Conservation (phyloP, 1,139 yeast genomes). For the Hyphopichia buzzinii region DNA sequence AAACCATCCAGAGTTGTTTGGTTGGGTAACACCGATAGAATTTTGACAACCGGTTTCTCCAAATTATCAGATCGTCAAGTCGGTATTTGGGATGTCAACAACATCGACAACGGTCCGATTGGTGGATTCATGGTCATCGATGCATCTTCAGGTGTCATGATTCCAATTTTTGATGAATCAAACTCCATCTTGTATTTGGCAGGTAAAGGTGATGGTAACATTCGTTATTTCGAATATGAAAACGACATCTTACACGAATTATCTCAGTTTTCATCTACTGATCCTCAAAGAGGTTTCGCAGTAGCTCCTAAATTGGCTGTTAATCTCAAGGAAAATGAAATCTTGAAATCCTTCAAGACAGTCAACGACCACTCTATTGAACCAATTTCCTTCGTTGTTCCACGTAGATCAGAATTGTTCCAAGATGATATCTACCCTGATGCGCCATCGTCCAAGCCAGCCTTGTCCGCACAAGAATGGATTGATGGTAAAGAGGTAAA, state of each 20-base stretch:
- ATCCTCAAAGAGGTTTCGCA: conserved; percentile 96
- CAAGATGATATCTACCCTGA: conserved; percentile 92
- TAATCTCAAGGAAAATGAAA: conserved; percentile 79
- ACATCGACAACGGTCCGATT: conserved; percentile 76
- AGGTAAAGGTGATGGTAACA: conserved; percentile 98
- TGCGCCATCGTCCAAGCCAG: conserved; percentile 78
- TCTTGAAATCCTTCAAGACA: conserved; percentile 76
- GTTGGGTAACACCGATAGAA: conserved; percentile 82
- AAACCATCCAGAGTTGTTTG: conserved; percentile 85
- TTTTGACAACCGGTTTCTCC: conserved; percentile 95
- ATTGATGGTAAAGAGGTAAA: conserved; percentile 69
- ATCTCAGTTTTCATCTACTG: conserved; percentile 82
- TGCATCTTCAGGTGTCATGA: conserved; percentile 86
- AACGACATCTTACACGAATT: conserved; percentile 78
- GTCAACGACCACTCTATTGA: conserved; percentile 80
- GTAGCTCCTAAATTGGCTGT: conserved; percentile 81
- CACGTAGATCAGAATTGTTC: conserved; percentile 89
- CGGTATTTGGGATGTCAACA: conserved; percentile 85
- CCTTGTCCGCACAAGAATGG: conserved; percentile 79
- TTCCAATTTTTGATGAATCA: conserved; percentile 85
- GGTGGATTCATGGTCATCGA: conserved; percentile 86
- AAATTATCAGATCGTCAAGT: conserved; percentile 91
- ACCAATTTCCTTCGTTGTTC: conserved; percentile 88
- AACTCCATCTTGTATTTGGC: conserved; percentile 82
- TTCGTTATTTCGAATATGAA: conserved; percentile 85